Evolutionary conservation across 2,329 filamentous ascomycete genomes (phyloP).

Genomic region (Arthrinium puccinioides): DNA sequence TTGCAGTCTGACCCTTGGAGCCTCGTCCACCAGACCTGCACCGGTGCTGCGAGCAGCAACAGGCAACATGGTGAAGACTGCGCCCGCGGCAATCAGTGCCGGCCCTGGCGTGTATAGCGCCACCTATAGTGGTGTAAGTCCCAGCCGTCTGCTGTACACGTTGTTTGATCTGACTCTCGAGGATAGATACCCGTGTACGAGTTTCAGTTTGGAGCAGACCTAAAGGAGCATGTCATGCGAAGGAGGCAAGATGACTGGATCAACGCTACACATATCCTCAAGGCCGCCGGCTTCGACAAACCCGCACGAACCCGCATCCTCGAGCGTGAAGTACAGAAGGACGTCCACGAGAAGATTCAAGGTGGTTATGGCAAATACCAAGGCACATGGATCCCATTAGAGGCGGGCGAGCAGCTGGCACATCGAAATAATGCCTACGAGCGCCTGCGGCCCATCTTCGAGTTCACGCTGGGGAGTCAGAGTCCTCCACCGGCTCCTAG

Average conservation of each 20-base stretch:
- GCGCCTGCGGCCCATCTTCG: slow-evolving; percentile 79
- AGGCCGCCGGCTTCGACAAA: slow-evolving; percentile 95
- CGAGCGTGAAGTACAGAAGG: slow-evolving; percentile 94
- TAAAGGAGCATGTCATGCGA: slow-evolving; percentile 89
- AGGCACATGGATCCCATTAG: slow-evolving; percentile 93
- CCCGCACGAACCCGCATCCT: slow-evolving; percentile 90
- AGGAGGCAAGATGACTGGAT: slow-evolving; percentile 92
- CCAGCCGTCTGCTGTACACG: background rate
- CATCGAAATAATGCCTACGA: slow-evolving; percentile 82
- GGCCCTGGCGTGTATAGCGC: slow-evolving; percentile 56
- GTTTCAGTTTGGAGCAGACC: slow-evolving; percentile 73
- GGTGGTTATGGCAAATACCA: slow-evolving; percentile 99
- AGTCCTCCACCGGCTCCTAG: slow-evolving; percentile 92
- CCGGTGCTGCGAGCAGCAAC: background rate
- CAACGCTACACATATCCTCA: slow-evolving; percentile 98
- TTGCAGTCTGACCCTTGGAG: too few species aligned
- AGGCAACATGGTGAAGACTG: slow-evolving; percentile 40
- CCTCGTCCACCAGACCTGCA: too few species aligned
- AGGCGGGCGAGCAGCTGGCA: slow-evolving; percentile 72
- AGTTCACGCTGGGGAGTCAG: slow-evolving; percentile 75
- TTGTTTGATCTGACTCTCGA: background rate
- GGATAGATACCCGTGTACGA: slow-evolving; percentile 87
- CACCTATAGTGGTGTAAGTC: slow-evolving; percentile 61
- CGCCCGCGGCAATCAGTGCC: slow-evolving; percentile 15
- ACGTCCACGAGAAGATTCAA: slow-evolving; percentile 94